Percentiles rank a stretch among this genome's conserved stretches.
These are phyloP conservation scores for Gossypium schwendimanii DNA, from an alignment of 441 rosid genomes.

Conservation along the genomic window DNA sequence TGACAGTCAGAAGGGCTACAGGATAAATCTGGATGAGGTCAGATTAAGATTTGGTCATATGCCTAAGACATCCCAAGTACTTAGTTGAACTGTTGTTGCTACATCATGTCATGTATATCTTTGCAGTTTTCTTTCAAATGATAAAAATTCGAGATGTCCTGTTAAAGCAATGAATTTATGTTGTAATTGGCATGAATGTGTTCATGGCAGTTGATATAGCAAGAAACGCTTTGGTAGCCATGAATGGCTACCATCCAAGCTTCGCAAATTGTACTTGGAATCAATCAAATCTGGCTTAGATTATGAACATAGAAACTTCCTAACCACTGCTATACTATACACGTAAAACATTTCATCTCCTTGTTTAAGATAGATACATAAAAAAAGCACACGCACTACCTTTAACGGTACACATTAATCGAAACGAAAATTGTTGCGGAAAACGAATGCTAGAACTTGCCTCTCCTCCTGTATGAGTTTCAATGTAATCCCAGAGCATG, in stretches of 20 bases:
- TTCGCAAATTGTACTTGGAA: background rate
- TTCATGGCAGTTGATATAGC: background rate
- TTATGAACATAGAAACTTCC: background rate
- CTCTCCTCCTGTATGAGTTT: conserved; percentile 14
- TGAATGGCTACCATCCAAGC: background rate
- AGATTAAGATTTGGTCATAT: conserved; percentile 14
- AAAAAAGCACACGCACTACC: conserved; percentile 14
- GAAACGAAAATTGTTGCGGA: background rate
- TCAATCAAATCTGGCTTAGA: background rate
- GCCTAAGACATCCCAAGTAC: conserved; percentile 2
- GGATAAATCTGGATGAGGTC: conserved; percentile 15
- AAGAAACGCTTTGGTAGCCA: background rate
- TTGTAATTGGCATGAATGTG: background rate
- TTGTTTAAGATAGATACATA: conserved; percentile 3
- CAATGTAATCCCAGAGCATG: conserved; percentile 81
- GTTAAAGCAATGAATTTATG: background rate
- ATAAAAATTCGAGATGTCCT: background rate
- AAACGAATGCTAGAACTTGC: background rate
- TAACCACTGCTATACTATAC: background rate
- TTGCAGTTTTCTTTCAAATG: background rate
- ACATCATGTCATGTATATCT: conserved; percentile 6
- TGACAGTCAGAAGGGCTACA: background rate
- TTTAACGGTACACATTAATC: conserved; percentile 17
- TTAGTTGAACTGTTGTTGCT: background rate
- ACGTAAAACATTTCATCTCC: background rate